Evolutionary conservation across 2,329 filamentous ascomycete species (phyloP), one percentile per base, ranked within the genome.

Genomic region (Cytospora paraplurivora): DNA sequence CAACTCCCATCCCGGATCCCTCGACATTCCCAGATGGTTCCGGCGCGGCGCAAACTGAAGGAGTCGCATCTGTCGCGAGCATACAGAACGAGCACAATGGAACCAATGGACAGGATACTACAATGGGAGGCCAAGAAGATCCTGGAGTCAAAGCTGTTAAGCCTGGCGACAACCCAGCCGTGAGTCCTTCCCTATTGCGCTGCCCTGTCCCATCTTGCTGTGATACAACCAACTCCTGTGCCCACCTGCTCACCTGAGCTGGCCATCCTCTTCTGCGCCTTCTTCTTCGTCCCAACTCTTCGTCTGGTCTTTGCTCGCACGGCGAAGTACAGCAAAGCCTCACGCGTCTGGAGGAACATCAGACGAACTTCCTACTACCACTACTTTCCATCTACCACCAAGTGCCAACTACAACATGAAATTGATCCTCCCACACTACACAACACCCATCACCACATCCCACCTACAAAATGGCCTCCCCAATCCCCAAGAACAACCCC

Each of bases 41-140:
- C n/a, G 35, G 51, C 21, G 44, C 44, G 3, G 35, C 15, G 11
- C 52, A 59, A 19, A 33, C 49, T 15, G 55, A 62, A 33, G 55
- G 55, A 47, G 13, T 27, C 35, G 37, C 49, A 37, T 4, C 51
- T 3, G n/a, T 51, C n/a, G 13, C 55, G 11, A 41, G 38, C 32
- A 38, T 19, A 34, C 53, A 62, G 4, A 64, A 50, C 44, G 56
- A 33, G 2, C 6, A 37, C 11, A 63, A 49, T 13, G 53, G 59
- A 15, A 54, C 35, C 37, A 53, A 53, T 53, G 47, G 44, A 17
- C 64, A 63, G 12, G 64, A 66, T 32, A 27, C 63, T 8, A 49
- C 64, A 35, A 60, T 63, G 56, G 47, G 19, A 27, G 60, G 56
- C 1, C 37, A 63, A 32, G 61, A 66, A 8, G 64, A 63, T 7